Evolutionary conservation across 768 basidiomycete genomes (phyloP), one percentile per base, ranked within the genome.

Genomic region (Amylocystis lapponica): DNA sequence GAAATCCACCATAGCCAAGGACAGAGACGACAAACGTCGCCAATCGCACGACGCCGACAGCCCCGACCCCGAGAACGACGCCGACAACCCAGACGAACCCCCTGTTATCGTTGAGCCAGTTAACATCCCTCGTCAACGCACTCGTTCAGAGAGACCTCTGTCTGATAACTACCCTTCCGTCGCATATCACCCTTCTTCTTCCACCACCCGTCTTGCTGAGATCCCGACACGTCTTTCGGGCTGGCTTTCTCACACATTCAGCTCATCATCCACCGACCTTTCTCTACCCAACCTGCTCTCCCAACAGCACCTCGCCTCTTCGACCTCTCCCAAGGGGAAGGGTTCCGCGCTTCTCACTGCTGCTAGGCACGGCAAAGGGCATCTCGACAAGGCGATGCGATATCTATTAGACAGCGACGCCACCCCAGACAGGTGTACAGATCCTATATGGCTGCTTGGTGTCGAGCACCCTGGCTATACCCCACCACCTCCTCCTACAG

Each of bases 341-440:
- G 48, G 64, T 2, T 67, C 67, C 14, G 72, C 80, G 1, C 67
- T 88, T 11, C 68, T 88, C 37, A 74, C 78, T 1, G 83, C 81
- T 0, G 83, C 82, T 2, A 82, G 79, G 54, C 78, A 83, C 53
- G 80, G 85, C 31, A 84, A 83, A 52, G 83, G 81, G 19, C 81
- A 84, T 46, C 63, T 88, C 38, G 86, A 88, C 67, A 86, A 85
- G 60, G 88, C 86, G 3, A 79, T 92, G 71, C 74, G 91, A 34
- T 89, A 92, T 65, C 70, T 97, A n/a, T 73, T 95, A 48, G 94
- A 97, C 66, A 79, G 79, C 52, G 94, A 97, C 63, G 79, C 91
- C 14, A 78, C 75, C 3, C 89, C 87, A 2, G 92, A 96, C 61
- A 82, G 75, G 56, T 92, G 81, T 41, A 57, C 74, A 0, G 88